Conservation (phyloP, 164 flowering plant species). For the Dillenia turbinata region DNA sequence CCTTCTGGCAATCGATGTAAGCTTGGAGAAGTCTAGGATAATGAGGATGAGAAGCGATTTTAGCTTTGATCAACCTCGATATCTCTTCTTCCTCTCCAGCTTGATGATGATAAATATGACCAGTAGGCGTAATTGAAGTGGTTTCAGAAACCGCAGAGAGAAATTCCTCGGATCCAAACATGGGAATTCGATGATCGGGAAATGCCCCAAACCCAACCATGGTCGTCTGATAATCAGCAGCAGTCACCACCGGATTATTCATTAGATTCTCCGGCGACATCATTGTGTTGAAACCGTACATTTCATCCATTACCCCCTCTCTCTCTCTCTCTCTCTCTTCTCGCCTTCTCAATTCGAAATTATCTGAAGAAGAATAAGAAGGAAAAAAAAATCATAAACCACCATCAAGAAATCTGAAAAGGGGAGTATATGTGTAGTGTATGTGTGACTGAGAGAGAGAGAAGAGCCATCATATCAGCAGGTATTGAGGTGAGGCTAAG, state of each 20-base stretch:
- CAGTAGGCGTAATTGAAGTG: slow-evolving; percentile 27
- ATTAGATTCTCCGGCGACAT: slow-evolving; percentile 50
- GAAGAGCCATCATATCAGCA: too few relatives aligned
- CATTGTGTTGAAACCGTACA: slow-evolving; percentile 45
- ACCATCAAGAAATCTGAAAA: too few relatives aligned
- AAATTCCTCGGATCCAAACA: slow-evolving; percentile 46
- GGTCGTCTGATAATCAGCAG: slow-evolving; percentile 35
- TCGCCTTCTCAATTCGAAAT: not conserved
- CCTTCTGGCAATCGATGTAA: slow-evolving; percentile 92
- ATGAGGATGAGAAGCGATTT: slow-evolving; percentile 82
- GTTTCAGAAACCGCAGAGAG: slow-evolving; percentile 38
- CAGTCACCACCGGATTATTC: slow-evolving; percentile 9
- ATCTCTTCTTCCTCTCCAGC: slow-evolving; percentile 14
- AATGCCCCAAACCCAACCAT: slow-evolving; percentile 17
- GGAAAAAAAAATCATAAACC: too few relatives aligned
- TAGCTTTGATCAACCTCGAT: slow-evolving; percentile 52
- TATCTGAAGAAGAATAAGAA: too few relatives aligned
- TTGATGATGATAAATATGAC: slow-evolving; percentile 5
- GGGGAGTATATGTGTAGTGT: too few relatives aligned
- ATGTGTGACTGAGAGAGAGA: too few relatives aligned
- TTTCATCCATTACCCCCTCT: slow-evolving; percentile 46
- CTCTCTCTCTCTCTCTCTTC: not conserved
- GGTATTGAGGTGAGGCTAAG: too few relatives aligned
- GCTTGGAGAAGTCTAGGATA: slow-evolving; percentile 80
- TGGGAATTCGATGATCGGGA: slow-evolving; percentile 24